Evolutionary conservation across 1,139 yeast species (phyloP).

Genomic region (Hyphopichia burtonii): DNA sequence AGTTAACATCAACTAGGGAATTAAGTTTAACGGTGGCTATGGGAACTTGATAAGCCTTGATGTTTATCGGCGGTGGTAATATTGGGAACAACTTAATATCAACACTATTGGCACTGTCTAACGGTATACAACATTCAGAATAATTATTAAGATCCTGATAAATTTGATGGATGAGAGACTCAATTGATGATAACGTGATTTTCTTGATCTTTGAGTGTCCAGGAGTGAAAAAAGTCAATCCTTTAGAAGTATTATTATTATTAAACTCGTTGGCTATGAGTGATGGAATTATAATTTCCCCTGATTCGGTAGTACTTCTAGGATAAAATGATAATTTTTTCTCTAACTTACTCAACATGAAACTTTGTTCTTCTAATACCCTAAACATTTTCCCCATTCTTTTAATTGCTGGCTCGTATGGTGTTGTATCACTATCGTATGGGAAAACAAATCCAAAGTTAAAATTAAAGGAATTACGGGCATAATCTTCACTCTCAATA

Average conservation of each 20-base stretch:
- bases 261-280: conserved; percentile 6
- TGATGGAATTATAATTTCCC: conserved; percentile 2
- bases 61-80: conserved; percentile 77
- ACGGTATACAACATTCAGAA: conserved; percentile 92
- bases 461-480: conserved; percentile 88
- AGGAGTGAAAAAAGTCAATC: conserved; percentile 23
- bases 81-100: conserved; percentile 91
- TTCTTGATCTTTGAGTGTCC: conserved; percentile 43
- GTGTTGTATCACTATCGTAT: conserved; percentile 75
- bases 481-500: conserved; percentile 70
- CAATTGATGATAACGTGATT: conserved; percentile 60
- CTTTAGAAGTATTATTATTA: conserved; percentile 6
- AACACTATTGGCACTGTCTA: conserved; percentile 85
- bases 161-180: conserved; percentile 80
- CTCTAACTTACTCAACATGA: conserved; percentile 60
- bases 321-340: conserved; percentile 21
- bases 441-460: conserved; percentile 91
- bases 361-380: conserved; percentile 87
- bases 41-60: conserved; percentile 81
- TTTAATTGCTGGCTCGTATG: conserved; percentile 82
- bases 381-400: conserved; percentile 87
- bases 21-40: conserved; percentile 74
- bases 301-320: not conserved
- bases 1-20: conserved; percentile 76
- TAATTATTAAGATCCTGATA: conserved; percentile 91